Evolutionary conservation across 2,329 filamentous ascomycete genomes (phyloP).

Genomic region (Zymoseptoria pseudotritici): DNA sequence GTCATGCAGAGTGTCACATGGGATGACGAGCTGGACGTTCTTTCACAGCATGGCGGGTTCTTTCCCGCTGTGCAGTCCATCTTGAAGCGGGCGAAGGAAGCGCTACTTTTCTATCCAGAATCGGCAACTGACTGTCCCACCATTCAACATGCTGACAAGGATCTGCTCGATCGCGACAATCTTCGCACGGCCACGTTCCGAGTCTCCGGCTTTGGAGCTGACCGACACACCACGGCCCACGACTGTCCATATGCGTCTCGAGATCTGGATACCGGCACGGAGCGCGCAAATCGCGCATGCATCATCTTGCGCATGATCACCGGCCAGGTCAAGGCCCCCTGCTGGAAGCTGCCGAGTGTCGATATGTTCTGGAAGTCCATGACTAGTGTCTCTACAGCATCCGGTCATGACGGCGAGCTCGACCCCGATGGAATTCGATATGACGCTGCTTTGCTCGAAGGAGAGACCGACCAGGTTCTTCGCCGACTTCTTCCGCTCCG

Average conservation of each 20-base stretch:
- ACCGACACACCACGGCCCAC: slow-evolving; percentile 16
- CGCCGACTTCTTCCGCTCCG: neutral
- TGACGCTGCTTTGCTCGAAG: neutral
- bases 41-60: slow-evolving; percentile 8
- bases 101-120: slow-evolving; percentile 1
- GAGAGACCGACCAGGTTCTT: neutral
- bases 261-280: slow-evolving; percentile 4
- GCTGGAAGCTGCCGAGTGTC: slow-evolving; percentile 2
- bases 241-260: slow-evolving; percentile 23
- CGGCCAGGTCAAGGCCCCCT: neutral
- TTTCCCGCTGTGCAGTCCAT: slow-evolving; percentile 4
- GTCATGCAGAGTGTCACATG: slow-evolving; percentile 41
- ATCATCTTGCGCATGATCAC: neutral
- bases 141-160: neutral
- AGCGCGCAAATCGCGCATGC: slow-evolving; percentile 3
- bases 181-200: slow-evolving; percentile 5
- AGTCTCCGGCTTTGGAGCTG: slow-evolving; percentile 29
- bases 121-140: neutral
- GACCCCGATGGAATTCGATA: slow-evolving; percentile 1
- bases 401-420: neutral
- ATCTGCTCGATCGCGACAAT: slow-evolving; percentile 6
- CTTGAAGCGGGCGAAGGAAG: slow-evolving; percentile 3
- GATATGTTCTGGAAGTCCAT: slow-evolving; percentile 3
- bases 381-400: neutral
- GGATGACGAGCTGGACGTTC: slow-evolving; percentile 31